phyloP scores from a whole-genome alignment of 2,329 filamentous ascomycete species.

The Fonsecaea nubica region DNA sequence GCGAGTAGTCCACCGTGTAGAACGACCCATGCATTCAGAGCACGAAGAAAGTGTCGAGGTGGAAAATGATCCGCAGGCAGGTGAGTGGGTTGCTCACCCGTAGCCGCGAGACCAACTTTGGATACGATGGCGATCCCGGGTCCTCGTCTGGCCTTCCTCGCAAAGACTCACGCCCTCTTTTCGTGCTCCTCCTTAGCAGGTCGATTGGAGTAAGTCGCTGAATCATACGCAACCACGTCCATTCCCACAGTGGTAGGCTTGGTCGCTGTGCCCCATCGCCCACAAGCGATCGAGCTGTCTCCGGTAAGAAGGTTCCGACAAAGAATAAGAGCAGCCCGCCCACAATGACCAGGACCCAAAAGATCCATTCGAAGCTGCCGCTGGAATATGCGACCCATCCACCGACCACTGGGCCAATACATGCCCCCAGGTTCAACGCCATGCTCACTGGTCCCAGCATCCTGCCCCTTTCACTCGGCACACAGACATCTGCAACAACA shows the following conservation, averaged over 20 bases:
- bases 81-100: constrained; percentile 23
- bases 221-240: constrained; percentile 8
- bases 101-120: neutral
- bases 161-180: neutral
- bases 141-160: neutral
- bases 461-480: constrained; percentile 49
- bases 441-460: constrained; percentile 50
- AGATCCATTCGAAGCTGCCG: constrained; percentile 39
- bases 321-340: constrained; percentile 24
- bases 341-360: constrained; percentile 40
- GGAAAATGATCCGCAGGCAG: constrained; percentile 25
- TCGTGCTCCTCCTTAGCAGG: neutral
- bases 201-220: neutral
- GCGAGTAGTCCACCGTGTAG: constrained; percentile 45
- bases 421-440: constrained; percentile 50
- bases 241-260: constrained; percentile 6
- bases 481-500: constrained; percentile 51
- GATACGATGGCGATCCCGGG: neutral
- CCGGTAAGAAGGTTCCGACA: constrained; percentile 24
- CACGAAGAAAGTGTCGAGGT: constrained; percentile 25
- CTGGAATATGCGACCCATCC: constrained; percentile 44
- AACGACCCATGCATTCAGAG: constrained; percentile 42
- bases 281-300: constrained; percentile 27
- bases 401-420: constrained; percentile 59
- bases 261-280: constrained; percentile 14